Evolutionary conservation across 352 stramenopile genomes (phyloP), one percentile per base, ranked within the genome.

Genomic region (Phytopythium sindhum): DNA sequence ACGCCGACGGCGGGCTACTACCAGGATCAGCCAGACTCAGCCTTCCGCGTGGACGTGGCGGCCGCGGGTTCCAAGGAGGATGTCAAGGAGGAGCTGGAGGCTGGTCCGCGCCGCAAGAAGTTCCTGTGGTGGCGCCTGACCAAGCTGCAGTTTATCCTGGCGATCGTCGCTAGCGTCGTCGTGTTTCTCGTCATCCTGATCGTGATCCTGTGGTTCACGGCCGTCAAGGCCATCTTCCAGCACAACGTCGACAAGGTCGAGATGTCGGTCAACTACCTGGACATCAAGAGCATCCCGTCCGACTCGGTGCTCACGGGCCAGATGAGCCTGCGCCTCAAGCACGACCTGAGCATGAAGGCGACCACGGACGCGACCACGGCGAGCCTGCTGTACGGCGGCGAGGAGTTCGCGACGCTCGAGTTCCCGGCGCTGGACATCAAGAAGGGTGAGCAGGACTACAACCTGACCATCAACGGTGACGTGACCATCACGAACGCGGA

Each of bases 181-280:
- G 56, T 77, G 11, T 6, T 87, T 26, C 65, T 72, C 12, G 67
- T 78, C n/a, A 60, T 86, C n/a, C 61, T 91, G 31, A 41, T 91
- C 33, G 68, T 88, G 52, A 69, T 91, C 15, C 66, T 57, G 53
- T 77, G 66, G 67, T 88, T 84, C 65, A 75, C 87, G 57, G 74
- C 73, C 31, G 69, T 90, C 44, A 76, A 82, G 47, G 71, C 68
- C 37, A 65, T 90, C 15, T 88, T 89, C 71, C 80, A 91, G 64
- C 67, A 73, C 50, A 80, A 82, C 56, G 72, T 78, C 45, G 63
- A 91, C 67, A 74, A 88, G 44, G 81, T 90, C 57, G 51, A 80
- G 37, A 66, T 91, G 60, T 65, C 48, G 21, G 68, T 90, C 64
- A 91, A 90, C 71, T 82, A 85, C 64, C 63, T 91, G 31, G 83